Conservation (phyloP, 2,329 filamentous ascomycete genomes). For the Pseudocercospora eumusae region DNA sequence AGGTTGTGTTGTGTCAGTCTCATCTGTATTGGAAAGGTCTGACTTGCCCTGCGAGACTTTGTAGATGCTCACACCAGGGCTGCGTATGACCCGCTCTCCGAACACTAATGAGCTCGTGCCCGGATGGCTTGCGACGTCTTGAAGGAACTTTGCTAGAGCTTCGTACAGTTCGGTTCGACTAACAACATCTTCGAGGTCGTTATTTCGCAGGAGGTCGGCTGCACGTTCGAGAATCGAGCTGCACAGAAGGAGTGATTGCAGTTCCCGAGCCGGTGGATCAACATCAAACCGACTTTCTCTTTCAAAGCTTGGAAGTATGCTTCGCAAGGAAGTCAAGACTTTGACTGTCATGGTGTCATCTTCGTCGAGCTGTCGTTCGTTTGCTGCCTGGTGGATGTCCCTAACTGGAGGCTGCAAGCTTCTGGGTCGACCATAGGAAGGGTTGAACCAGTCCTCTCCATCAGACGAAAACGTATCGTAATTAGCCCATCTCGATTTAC, state of each 20-base stretch:
- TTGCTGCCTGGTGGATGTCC: background rate
- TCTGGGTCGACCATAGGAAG: background rate
- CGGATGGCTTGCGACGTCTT: slow-evolving; percentile 39
- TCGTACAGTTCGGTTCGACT: slow-evolving; percentile 43
- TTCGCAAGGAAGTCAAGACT: slow-evolving; percentile 21
- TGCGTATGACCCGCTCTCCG: slow-evolving; percentile 40
- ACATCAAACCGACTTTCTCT: slow-evolving; percentile 35
- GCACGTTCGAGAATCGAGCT: slow-evolving; percentile 43
- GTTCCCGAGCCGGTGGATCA: slow-evolving; percentile 33
- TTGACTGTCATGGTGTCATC: slow-evolving; percentile 27
- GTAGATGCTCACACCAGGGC: slow-evolving; percentile 42
- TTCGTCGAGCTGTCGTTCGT: slow-evolving; percentile 2
- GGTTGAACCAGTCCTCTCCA: background rate
- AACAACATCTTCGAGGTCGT: slow-evolving; percentile 44
- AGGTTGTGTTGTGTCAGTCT: slow-evolving; percentile 28
- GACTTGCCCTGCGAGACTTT: slow-evolving; percentile 38
- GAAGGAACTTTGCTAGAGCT: slow-evolving; percentile 46
- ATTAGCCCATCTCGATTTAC: background rate
- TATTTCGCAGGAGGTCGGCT: slow-evolving; percentile 47
- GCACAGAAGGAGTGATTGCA: slow-evolving; percentile 41
- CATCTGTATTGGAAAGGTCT: slow-evolving; percentile 14
- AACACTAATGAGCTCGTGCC: slow-evolving; percentile 40
- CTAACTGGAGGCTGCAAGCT: background rate
- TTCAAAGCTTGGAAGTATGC: slow-evolving; percentile 33
- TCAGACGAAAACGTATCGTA: background rate